These are phyloP conservation scores for Trichocladium antarcticum DNA, from an alignment of 495 filamentous ascomycete genomes.

Conservation along the genomic window DNA sequence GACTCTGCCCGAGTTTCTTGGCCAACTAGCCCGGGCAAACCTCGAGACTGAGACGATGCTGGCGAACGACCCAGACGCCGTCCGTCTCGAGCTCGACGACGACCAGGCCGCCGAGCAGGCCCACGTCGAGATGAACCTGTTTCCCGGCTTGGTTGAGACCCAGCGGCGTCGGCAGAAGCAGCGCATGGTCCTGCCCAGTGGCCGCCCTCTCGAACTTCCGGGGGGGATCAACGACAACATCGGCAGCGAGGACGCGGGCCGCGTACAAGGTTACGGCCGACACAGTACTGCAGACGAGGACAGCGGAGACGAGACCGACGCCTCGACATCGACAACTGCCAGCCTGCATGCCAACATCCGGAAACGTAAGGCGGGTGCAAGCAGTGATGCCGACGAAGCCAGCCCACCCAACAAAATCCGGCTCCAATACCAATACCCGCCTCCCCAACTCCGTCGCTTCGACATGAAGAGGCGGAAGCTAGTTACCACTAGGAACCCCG, in stretches of 20 bases:
- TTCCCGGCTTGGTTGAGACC: slow-evolving; percentile 13
- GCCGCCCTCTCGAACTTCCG: slow-evolving; percentile 1
- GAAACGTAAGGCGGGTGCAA: slow-evolving; percentile 18
- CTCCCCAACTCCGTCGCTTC: slow-evolving; percentile 1
- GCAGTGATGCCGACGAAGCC: not conserved
- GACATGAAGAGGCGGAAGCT: slow-evolving; percentile 13
- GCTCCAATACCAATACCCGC: slow-evolving; percentile 10
- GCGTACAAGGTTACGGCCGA: not conserved
- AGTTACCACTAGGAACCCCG: slow-evolving; percentile 9
- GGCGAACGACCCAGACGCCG: slow-evolving; percentile 13
- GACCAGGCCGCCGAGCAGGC: slow-evolving; percentile 12
- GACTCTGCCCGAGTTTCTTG: slow-evolving; percentile 21
- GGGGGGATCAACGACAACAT: not conserved
- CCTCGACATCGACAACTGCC: slow-evolving; percentile 16
- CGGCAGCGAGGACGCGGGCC: not conserved
- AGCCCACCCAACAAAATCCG: slow-evolving; percentile 17
- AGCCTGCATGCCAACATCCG: slow-evolving; percentile 13
- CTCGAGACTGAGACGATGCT: slow-evolving; percentile 18
- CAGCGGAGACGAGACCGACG: slow-evolving; percentile 16
- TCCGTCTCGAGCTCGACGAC: slow-evolving; percentile 16
- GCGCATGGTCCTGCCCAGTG: slow-evolving; percentile 10
- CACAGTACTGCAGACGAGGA: not conserved
- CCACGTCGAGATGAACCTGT: slow-evolving; percentile 21
- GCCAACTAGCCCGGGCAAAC: slow-evolving; percentile 21
- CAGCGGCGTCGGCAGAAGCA: slow-evolving; percentile 11